phyloP scores from a whole-genome alignment of 2,329 filamentous ascomycete genomes.

The Pseudogymnoascus sp. region DNA sequence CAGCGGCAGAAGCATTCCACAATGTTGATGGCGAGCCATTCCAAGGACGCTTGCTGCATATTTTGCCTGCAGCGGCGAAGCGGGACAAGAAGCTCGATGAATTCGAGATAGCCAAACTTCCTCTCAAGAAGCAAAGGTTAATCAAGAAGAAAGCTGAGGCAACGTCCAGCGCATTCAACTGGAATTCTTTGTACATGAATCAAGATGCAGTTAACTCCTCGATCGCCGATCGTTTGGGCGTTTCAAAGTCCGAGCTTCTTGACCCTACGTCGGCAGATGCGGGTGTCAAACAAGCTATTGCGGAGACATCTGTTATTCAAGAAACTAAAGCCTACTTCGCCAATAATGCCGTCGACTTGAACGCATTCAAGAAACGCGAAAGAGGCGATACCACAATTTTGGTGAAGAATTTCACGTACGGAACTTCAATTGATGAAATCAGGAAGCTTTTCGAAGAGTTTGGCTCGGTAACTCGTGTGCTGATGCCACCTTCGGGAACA shows the following conservation, averaged over 20 bases:
- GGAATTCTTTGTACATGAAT: slow-evolving; percentile 99
- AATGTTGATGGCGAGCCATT: slow-evolving; percentile 78
- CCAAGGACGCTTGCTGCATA: slow-evolving; percentile 85
- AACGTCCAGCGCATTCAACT: slow-evolving; percentile 75
- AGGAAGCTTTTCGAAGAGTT: slow-evolving; percentile 77
- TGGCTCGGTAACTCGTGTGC: slow-evolving; percentile 69
- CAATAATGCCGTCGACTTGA: slow-evolving; percentile 80
- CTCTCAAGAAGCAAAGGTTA: slow-evolving; percentile 88
- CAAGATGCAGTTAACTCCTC: slow-evolving; percentile 91
- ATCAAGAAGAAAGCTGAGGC: slow-evolving; percentile 80
- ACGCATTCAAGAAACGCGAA: slow-evolving; percentile 79
- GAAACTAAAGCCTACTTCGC: slow-evolving; percentile 91
- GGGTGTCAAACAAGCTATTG: slow-evolving; percentile 91
- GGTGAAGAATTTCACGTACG: slow-evolving; percentile 90
- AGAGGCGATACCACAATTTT: slow-evolving; percentile 82
- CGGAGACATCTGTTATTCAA: slow-evolving; percentile 92
- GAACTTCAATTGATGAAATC: slow-evolving; percentile 71
- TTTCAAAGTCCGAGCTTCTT: slow-evolving; percentile 84
- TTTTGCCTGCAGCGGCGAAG: slow-evolving; percentile 78
- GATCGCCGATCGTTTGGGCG: slow-evolving; percentile 75
- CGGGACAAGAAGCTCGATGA: slow-evolving; percentile 78
- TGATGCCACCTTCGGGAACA: slow-evolving; percentile 89
- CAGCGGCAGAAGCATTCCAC: slow-evolving; percentile 72
- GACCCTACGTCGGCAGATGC: slow-evolving; percentile 95
- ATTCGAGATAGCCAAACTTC: slow-evolving; percentile 80